phyloP scores from a whole-genome alignment of 2,329 filamentous ascomycete genomes.

The Xylaria sp. region DNA sequence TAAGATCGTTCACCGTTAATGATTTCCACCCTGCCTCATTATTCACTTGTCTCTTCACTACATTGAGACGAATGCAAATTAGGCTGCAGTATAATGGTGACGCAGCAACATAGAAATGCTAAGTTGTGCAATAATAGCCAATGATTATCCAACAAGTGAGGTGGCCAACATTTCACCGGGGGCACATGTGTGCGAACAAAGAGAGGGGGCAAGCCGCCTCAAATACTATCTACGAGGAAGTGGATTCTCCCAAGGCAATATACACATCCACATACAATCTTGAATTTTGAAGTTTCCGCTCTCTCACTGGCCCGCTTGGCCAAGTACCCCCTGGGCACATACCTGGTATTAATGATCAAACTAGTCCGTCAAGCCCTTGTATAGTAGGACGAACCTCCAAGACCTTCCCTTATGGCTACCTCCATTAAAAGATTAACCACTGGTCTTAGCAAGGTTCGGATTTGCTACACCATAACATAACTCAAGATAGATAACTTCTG shows the following conservation, averaged over 20 bases:
- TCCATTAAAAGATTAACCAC: slow-evolving; percentile 18
- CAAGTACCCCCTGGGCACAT: neutral
- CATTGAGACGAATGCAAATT: neutral
- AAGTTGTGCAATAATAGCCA: neutral
- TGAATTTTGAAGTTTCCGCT: neutral
- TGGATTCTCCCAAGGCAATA: slow-evolving; percentile 20
- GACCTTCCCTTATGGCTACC: neutral
- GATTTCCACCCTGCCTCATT: neutral
- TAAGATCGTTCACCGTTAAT: neutral
- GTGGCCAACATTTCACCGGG: neutral
- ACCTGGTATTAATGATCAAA: neutral
- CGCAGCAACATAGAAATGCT: neutral
- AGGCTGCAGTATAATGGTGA: neutral
- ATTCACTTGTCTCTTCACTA: neutral
- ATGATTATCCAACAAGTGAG: slow-evolving; percentile 1
- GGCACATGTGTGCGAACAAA: neutral
- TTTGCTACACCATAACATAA: neutral
- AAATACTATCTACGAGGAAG: slow-evolving; percentile 24
- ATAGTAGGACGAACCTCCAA: neutral
- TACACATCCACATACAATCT: slow-evolving; percentile 23
- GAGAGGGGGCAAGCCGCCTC: slow-evolving; percentile 7
- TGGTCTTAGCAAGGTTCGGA: neutral
- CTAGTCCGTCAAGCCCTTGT: neutral
- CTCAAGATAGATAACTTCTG: neutral
- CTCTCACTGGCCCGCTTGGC: neutral